Evolutionary conservation across 805 yeast genomes (phyloP).

Genomic region (Ogataea glucozyma): DNA sequence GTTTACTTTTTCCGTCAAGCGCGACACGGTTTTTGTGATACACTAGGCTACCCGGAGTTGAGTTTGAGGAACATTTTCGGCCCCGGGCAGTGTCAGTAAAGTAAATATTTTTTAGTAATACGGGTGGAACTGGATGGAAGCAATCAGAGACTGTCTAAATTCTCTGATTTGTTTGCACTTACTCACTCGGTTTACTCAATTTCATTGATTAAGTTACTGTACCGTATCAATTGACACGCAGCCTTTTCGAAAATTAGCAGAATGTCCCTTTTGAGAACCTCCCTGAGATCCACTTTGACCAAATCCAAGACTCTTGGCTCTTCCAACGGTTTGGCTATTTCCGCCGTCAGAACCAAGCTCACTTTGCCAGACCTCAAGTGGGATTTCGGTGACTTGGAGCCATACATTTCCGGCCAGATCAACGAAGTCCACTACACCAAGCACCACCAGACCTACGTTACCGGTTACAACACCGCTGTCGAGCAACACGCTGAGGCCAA

Average conservation of each 20-base stretch:
- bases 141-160: not conserved
- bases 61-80: too few species aligned
- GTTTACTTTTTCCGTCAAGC: too few species aligned
- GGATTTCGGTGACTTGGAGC: constrained; percentile 85
- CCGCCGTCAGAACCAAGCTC: constrained; percentile 57
- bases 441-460: constrained; percentile 92
- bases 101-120: too few species aligned
- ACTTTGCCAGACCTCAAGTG: constrained; percentile 80
- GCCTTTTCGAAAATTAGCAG: not conserved
- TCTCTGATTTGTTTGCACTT: not conserved
- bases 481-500: constrained; percentile 73
- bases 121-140: not conserved
- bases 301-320: constrained; percentile 13
- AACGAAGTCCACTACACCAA: constrained; percentile 85
- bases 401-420: constrained; percentile 81
- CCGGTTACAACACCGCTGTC: constrained; percentile 74
- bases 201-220: too few species aligned
- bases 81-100: constrained; percentile 3
- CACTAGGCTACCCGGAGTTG: constrained; percentile 1
- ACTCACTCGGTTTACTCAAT: too few species aligned
- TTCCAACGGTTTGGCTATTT: constrained; percentile 16
- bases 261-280: constrained; percentile 30
- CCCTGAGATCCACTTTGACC: constrained; percentile 29
- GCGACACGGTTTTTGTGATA: not conserved
- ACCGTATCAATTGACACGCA: constrained; percentile 3